A percentile compares a stretch with the other conserved stretches of the same genome.
Evolutionary conservation across 305 asterid species (phyloP).

Genomic region (Fraxinus dipetala): DNA sequence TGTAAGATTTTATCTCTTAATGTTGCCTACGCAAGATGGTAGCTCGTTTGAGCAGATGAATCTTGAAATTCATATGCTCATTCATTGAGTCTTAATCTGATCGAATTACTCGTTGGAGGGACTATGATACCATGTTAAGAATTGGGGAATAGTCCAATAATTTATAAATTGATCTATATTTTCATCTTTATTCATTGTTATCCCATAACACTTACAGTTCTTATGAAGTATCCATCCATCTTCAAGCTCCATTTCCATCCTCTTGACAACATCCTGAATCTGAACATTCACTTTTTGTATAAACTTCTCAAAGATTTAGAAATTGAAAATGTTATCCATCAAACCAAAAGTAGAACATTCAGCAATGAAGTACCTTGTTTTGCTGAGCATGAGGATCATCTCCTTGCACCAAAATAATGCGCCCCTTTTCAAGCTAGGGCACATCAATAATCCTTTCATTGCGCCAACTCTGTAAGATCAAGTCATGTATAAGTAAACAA

Average conservation of each 20-base stretch:
- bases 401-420: slow-evolving; percentile 49
- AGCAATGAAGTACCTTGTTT: slow-evolving; percentile 43
- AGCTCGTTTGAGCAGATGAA: too few species aligned
- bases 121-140: too few species aligned
- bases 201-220: slow-evolving; percentile 27
- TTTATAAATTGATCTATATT: too few species aligned
- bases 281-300: slow-evolving; percentile 24
- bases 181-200: too few species aligned
- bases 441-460: slow-evolving; percentile 45
- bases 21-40: too few species aligned
- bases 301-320: slow-evolving; percentile 8
- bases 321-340: background rate
- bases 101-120: too few species aligned
- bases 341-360: background rate
- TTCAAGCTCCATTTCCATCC: slow-evolving; percentile 75
- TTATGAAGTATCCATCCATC: slow-evolving; percentile 51
- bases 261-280: slow-evolving; percentile 56
- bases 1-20: too few species aligned
- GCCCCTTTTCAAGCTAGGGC: slow-evolving; percentile 43
- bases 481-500: background rate
- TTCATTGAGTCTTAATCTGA: too few species aligned
- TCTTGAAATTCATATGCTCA: too few species aligned
- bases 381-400: slow-evolving; percentile 59
- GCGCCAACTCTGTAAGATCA: slow-evolving; percentile 59
- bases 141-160: too few species aligned